phyloP scores from a whole-genome alignment of 2,329 filamentous ascomycete genomes.

The Sclerotinia borealis region DNA sequence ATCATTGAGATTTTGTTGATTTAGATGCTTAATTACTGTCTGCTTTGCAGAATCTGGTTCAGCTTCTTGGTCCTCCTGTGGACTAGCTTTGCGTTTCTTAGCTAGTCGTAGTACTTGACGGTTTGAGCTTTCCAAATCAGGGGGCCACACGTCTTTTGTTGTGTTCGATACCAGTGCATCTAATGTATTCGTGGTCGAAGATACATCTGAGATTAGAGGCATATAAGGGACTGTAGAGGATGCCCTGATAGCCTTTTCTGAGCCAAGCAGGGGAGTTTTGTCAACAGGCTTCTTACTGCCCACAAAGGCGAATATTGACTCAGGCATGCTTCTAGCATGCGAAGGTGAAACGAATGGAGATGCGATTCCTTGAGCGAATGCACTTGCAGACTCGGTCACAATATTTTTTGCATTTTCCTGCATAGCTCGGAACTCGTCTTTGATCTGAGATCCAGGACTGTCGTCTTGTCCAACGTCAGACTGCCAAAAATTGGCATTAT shows the following conservation, averaged over 20 bases:
- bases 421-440: conserved; percentile 13
- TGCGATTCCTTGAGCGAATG: background rate
- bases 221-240: background rate
- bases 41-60: background rate
- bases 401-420: conserved; percentile 4
- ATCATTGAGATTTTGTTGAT: background rate
- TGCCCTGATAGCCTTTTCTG: background rate
- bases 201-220: background rate
- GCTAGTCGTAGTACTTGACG: background rate
- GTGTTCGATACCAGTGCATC: background rate
- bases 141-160: too few relatives aligned
- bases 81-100: background rate
- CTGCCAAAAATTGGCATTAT: background rate
- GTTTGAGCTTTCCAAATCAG: background rate
- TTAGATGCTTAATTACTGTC: background rate
- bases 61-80: background rate
- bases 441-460: conserved; percentile 16
- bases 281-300: background rate
- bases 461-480: conserved; percentile 4
- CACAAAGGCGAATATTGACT: background rate
- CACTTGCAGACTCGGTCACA: background rate
- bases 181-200: background rate
- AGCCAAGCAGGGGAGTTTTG: too few relatives aligned
- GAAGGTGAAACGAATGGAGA: background rate
- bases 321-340: background rate